Evolutionary conservation across 306 rosid genomes (phyloP), one percentile per base, ranked within the genome.

Genomic region (Glycyrrhiza uralensis): DNA sequence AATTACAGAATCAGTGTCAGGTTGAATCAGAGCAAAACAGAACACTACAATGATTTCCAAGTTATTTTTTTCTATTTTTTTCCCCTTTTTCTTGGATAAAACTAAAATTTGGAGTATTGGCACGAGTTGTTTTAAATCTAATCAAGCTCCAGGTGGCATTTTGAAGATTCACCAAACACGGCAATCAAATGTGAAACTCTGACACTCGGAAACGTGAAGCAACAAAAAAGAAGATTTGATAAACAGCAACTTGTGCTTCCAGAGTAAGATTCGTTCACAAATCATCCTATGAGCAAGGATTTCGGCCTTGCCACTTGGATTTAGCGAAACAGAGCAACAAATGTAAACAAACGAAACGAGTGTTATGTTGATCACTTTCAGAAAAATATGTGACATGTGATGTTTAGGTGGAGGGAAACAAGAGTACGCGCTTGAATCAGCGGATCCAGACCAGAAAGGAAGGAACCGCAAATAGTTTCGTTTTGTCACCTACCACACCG

Each of bases 151-250:
- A 56, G 24, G 80, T 71, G 65, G 11, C 65, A 29, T 17, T 17
- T 67, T 4, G 17, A 36, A 59, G 19, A 68, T 81, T 69, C 58
- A 68, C 14, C 62, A 39, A 63, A 69, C 26, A 2, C 3, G 1
- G 9, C 29, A n/a, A 18, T 12, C 15, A 6, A 55, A 76, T 41
- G 41, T 38, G 35, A 57, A 69, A 45, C 51, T 28, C n/a, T 0
- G 23, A 57, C n/a, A 7, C 33, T 39, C 12, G 45, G 57, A 69
- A 74, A 56, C 71, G 68, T 63, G 78, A 70, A 79, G 81, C 68
- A 51, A 57, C 62, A 29, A 49, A 56, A 69, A 55, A 29, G 64
- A 7, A 12, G 44, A 69, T 11, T 71, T 7, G 38, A 55, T n/a
- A 14, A 71, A 33, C 42, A 12, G 19, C 54, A 56, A 41, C n/a